phyloP scores from a whole-genome alignment of 75 land plant species.

The Pseudotsuga menziesii region DNA sequence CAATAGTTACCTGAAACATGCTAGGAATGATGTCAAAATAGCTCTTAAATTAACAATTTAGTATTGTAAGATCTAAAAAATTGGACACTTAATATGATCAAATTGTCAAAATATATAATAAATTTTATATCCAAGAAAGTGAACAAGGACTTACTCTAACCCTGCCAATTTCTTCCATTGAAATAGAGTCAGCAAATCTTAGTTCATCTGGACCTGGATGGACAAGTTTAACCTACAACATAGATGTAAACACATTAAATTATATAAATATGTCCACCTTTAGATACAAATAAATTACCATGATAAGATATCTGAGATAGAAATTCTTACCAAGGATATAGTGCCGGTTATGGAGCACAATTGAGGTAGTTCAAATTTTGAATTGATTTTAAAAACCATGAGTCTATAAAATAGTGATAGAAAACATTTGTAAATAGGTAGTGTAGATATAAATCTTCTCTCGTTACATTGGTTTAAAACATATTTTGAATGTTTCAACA shows the following conservation, averaged over 20 bases:
- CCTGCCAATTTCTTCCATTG: conserved; percentile 94
- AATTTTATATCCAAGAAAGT: not conserved
- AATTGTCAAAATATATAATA: too few relatives aligned
- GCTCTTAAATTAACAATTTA: too few relatives aligned
- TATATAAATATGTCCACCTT: too few relatives aligned
- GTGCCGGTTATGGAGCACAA: conserved; percentile 95
- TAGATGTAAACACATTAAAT: too few relatives aligned
- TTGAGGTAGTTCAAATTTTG: conserved; percentile 90
- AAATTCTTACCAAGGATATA: conserved; percentile 61
- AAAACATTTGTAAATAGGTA: not conserved
- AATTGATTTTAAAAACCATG: conserved; percentile 91
- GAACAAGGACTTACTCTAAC: conserved; percentile 41
- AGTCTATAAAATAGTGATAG: conserved; percentile 39
- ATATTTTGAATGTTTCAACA: not conserved
- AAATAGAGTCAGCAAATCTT: too few relatives aligned
- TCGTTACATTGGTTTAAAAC: not conserved
- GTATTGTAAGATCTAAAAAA: too few relatives aligned
- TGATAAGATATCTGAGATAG: not conserved
- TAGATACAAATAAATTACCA: not conserved
- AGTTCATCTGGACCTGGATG: conserved; percentile 82
- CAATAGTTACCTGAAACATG: too few relatives aligned
- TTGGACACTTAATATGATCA: too few relatives aligned
- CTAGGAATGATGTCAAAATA: too few relatives aligned
- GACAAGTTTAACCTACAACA: conserved; percentile 84
- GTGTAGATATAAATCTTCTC: not conserved